Evolutionary conservation across 345 rosid genomes (phyloP).

Genomic region (Euphorbia tirucalli): DNA sequence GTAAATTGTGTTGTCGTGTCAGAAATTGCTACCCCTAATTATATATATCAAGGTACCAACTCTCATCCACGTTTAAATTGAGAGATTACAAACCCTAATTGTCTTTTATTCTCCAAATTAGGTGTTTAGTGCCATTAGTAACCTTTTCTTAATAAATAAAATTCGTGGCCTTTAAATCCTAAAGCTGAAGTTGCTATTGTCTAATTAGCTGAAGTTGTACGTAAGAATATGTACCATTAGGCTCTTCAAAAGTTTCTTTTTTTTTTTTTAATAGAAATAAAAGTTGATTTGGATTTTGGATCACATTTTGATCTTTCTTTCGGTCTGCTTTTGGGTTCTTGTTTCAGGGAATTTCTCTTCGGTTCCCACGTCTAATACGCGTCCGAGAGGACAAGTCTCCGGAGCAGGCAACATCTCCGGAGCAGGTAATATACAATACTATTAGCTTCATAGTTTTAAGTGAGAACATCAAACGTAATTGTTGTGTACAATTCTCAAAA

Average conservation of each 20-base stretch:
- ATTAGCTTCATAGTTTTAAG: background rate
- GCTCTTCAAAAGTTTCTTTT: background rate
- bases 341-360: slow-evolving; percentile 74
- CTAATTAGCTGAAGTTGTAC: background rate
- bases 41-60: no score
- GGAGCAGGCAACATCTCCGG: slow-evolving; percentile 77
- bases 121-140: no score
- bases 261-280: background rate
- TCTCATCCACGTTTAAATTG: no score
- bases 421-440: slow-evolving; percentile 52
- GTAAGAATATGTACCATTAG: background rate
- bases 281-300: background rate
- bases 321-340: slow-evolving; percentile 4
- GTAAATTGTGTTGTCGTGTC: no score
- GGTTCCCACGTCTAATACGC: slow-evolving; percentile 81
- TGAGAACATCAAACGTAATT: background rate
- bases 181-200: background rate
- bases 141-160: no score
- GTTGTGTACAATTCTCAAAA: background rate
- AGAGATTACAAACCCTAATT: no score
- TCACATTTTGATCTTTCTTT: background rate
- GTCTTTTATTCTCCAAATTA: no score
- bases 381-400: slow-evolving; percentile 85
- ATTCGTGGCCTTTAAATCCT: background rate
- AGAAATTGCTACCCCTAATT: no score